Evolutionary conservation across 75 land plant genomes (phyloP), one percentile per base, ranked within the genome.

Genomic region (Chamaecyparis obtusa): DNA sequence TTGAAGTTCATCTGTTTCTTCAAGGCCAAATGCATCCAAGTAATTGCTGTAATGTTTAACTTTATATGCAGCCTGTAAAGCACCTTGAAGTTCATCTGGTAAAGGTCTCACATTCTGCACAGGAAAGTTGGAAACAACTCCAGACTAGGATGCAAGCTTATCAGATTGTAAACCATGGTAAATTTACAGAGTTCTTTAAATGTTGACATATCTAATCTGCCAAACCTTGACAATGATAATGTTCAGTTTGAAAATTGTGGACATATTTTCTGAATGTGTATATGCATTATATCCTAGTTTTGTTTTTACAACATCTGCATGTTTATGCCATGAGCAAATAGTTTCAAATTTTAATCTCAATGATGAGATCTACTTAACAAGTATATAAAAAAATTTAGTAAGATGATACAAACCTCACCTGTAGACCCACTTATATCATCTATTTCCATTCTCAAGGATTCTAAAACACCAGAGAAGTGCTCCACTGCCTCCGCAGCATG

Each of bases 401-500:
- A 89, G 55, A 51, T 2, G 3, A 51, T 51, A 51, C 55, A 51
- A 51, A 51, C 55, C 99, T 96, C 97, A 11, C 99, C 97, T 84
- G 89, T 90, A 41, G 88, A 30, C 8, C 98, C 99, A 88, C 87
- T 87, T 35, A 88, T 83, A 39, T 97, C 98, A 90, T 95, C 94
- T 87, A 96, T 72, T 60, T 92, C 95, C 95, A 94, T 95, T 85
- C 91, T 93, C 57, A 96, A 81, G 37, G 89, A 86, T n/a, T 90
- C 88, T 72, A 95, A 82, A 27, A 86, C 90, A 5, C 93, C 98
- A 64, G 71, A 48, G 86, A 97, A 96, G 78, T 93, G 92, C 86
- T 92, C 96, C 37, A 92, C 94, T 30, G 99, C 99, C 86, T 92
- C 94, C 84, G 99, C 98, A 46, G 99, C 92, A 77, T 93, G 90